Percentiles rank a stretch among this genome's conserved stretches.
Conservation (phyloP, 306 rosid species). For the Carpinus fangiana region DNA sequence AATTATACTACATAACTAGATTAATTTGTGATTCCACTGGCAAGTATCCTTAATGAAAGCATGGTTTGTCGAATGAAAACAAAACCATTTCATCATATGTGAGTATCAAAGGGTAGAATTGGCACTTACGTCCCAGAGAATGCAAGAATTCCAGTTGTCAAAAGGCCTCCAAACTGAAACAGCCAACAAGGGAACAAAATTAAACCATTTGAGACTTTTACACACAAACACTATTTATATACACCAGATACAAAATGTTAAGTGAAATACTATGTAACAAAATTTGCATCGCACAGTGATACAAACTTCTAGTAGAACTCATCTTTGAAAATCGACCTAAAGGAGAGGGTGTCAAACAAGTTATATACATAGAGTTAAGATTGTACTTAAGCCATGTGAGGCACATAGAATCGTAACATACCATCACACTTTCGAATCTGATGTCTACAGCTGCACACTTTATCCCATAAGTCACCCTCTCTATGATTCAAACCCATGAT, state of each 20-base stretch:
- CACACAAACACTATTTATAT: neutral
- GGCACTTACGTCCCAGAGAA: conserved; percentile 91
- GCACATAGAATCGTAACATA: too few species aligned
- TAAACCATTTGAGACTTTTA: neutral
- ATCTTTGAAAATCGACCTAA: too few species aligned
- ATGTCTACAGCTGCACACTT: too few species aligned
- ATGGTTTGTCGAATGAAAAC: neutral
- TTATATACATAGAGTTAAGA: too few species aligned
- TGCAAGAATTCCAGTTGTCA: conserved; percentile 77
- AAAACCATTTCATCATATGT: neutral
- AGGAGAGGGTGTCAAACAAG: too few species aligned
- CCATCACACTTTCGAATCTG: too few species aligned
- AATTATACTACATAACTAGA: neutral
- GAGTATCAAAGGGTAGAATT: conserved; percentile 1
- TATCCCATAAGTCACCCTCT: too few species aligned
- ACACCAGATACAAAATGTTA: neutral
- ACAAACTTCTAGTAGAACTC: neutral
- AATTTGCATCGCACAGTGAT: neutral
- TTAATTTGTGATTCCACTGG: neutral
- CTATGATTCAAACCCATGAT: too few species aligned
- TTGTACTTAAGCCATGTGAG: too few species aligned
- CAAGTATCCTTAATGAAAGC: neutral
- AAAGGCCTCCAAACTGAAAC: conserved; percentile 87
- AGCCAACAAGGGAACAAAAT: neutral
- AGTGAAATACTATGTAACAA: neutral